phyloP scores from a whole-genome alignment of 1,284 basidiomycete genomes.

The Sporisorium iseilematis-ciliati region DNA sequence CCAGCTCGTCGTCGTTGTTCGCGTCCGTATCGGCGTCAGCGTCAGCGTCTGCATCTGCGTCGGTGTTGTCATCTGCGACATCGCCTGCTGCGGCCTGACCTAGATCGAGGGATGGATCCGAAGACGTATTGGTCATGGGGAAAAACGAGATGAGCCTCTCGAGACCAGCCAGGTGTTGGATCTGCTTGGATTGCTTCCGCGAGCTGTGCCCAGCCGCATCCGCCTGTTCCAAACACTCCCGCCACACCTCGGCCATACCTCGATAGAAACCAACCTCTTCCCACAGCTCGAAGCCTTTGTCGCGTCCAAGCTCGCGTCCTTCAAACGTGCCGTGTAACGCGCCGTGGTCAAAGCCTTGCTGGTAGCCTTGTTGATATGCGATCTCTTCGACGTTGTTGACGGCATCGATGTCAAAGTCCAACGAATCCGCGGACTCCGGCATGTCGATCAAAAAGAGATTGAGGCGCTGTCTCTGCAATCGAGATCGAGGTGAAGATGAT shows the following conservation, averaged over 20 bases:
- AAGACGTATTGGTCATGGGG: conserved; percentile 72
- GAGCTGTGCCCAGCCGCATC: conserved; percentile 34
- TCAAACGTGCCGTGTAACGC: conserved; percentile 89
- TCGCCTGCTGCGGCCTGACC: conserved; percentile 2
- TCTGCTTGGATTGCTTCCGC: conserved; percentile 71
- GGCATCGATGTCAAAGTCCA: conserved; percentile 53
- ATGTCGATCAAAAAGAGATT: neutral
- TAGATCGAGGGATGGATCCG: conserved; percentile 68
- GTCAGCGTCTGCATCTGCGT: conserved; percentile 48
- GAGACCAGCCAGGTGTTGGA: conserved; percentile 78
- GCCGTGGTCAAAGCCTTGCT: conserved; percentile 84
- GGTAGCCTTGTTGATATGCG: conserved; percentile 83
- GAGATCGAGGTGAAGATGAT: conserved; percentile 8
- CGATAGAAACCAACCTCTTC: conserved; percentile 94
- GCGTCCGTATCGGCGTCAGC: conserved; percentile 12
- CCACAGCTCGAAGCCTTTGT: conserved; percentile 96
- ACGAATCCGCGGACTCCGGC: conserved; percentile 11
- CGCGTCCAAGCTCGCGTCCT: conserved; percentile 87
- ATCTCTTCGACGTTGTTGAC: conserved; percentile 61
- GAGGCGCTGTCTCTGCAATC: neutral
- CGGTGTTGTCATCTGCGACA: conserved; percentile 13
- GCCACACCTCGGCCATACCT: conserved; percentile 83
- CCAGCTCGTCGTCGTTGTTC: conserved; percentile 50
- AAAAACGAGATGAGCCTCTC: conserved; percentile 79
- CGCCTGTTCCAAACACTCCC: conserved; percentile 31